These are phyloP conservation scores for Trichoderma pleuroti DNA, from an alignment of 2,329 filamentous ascomycete species.

Conservation along the genomic window DNA sequence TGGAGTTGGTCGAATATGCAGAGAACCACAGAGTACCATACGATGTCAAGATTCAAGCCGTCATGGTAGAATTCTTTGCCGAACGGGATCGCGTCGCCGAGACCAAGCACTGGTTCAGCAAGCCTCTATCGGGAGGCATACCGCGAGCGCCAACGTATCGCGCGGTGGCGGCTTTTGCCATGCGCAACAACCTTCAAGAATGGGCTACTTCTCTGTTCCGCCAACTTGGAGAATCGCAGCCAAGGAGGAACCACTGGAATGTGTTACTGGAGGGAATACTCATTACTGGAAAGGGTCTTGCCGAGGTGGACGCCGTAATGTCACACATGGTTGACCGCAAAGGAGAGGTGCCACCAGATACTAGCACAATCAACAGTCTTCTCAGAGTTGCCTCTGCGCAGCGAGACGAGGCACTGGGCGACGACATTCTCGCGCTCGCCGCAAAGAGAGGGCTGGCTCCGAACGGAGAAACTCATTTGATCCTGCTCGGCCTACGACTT, in stretches of 20 bases:
- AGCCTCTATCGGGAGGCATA: constrained; percentile 40
- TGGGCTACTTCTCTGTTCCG: constrained; percentile 62
- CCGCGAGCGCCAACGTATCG: constrained; percentile 28
- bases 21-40: constrained; percentile 45
- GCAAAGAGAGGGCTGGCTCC: constrained; percentile 61
- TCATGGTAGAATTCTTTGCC: constrained; percentile 62
- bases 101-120: constrained; percentile 65
- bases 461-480: constrained; percentile 65
- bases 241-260: constrained; percentile 62
- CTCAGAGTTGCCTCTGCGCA: constrained; percentile 69
- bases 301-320: constrained; percentile 49
- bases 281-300: constrained; percentile 63
- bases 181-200: constrained; percentile 54
- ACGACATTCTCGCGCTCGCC: constrained; percentile 68
- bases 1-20: constrained; percentile 53
- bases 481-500: constrained; percentile 76
- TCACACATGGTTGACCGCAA: constrained; percentile 67
- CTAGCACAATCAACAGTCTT: constrained; percentile 71
- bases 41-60: constrained; percentile 44
- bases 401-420: constrained; percentile 66
- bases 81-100: constrained; percentile 53
- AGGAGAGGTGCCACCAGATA: constrained; percentile 55
- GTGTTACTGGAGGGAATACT: constrained; percentile 70
- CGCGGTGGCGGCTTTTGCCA: constrained; percentile 47
- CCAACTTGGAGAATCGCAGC: constrained; percentile 44